phyloP scores from a whole-genome alignment of 73 alveolate genomes.

The Tetrahymena elliotti region DNA sequence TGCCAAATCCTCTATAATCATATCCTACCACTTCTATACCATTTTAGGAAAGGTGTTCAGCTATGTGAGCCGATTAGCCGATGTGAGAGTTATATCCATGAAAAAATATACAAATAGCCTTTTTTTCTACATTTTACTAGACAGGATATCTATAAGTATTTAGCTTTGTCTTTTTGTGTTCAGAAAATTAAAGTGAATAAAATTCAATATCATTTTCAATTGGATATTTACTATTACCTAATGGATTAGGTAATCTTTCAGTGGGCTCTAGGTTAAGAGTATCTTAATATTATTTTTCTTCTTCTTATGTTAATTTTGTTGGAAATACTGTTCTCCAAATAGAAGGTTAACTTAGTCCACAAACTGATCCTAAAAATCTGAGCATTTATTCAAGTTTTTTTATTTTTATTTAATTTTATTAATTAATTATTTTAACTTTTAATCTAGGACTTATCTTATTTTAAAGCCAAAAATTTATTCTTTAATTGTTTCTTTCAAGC shows the following conservation, averaged over 20 bases:
- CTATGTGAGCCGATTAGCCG: neutral
- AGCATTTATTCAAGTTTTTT: neutral
- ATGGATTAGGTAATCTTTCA: neutral
- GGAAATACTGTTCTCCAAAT: neutral
- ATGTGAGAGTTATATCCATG: neutral
- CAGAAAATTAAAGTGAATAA: neutral
- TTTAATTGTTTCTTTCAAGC: neutral
- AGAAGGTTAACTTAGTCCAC: neutral
- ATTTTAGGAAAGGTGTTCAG: neutral
- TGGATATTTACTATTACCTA: neutral
- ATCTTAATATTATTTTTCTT: neutral
- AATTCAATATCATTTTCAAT: neutral
- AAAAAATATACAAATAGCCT: neutral
- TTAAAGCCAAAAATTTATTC: too few species aligned
- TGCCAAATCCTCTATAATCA: neutral
- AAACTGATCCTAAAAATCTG: neutral
- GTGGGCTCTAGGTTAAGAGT: neutral
- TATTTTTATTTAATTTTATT: neutral
- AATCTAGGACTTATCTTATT: neutral
- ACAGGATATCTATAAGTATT: neutral
- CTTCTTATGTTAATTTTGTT: neutral
- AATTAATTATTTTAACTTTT: neutral
- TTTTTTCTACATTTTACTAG: neutral
- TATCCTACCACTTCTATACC: neutral
- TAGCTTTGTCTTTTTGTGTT: neutral